Evolutionary conservation across 2,329 filamentous ascomycete species (phyloP).

Genomic region (Colletotrichum zoysiae): DNA sequence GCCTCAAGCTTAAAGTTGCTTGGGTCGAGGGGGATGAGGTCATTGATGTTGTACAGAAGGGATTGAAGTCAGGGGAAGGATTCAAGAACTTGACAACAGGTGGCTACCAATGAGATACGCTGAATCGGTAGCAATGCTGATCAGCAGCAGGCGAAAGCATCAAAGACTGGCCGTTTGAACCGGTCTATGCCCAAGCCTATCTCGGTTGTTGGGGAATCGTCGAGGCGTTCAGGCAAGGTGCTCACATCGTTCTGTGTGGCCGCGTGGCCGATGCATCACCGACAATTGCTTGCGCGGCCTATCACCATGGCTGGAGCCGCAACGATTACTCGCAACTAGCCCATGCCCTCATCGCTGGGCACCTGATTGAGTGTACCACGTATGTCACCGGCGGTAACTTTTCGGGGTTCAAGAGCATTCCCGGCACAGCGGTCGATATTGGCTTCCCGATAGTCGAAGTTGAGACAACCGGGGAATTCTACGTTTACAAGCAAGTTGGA

Average conservation of each 20-base stretch:
- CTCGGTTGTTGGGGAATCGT: constrained; percentile 61
- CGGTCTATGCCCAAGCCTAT: constrained; percentile 59
- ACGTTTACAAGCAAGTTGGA: constrained; percentile 47
- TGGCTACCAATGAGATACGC: background rate
- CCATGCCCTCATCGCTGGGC: constrained; percentile 59
- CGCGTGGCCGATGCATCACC: constrained; percentile 60
- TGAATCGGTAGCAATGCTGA: background rate
- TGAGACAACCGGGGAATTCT: constrained; percentile 56
- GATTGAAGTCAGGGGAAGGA: constrained; percentile 2
- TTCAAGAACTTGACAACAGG: constrained; percentile 38
- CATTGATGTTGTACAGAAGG: constrained; percentile 43
- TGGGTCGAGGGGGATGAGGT: constrained; percentile 57
- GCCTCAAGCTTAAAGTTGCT: constrained; percentile 50
- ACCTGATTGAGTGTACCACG: constrained; percentile 64
- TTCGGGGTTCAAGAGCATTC: constrained; percentile 55
- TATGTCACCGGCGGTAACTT: constrained; percentile 67
- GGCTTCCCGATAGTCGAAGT: constrained; percentile 65
- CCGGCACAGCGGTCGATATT: constrained; percentile 48
- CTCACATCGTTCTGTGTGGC: constrained; percentile 59
- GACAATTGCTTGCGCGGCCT: constrained; percentile 65
- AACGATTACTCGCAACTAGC: constrained; percentile 60
- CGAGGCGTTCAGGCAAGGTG: constrained; percentile 55
- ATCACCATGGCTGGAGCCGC: constrained; percentile 62
- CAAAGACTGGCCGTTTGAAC: constrained; percentile 42
- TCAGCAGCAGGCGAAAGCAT: constrained; percentile 6